A percentile compares a stretch with the other conserved stretches of the same genome.
These are phyloP conservation scores for Eucalyptus regnans DNA, from an alignment of 345 rosid genomes.

Conservation along the genomic window DNA sequence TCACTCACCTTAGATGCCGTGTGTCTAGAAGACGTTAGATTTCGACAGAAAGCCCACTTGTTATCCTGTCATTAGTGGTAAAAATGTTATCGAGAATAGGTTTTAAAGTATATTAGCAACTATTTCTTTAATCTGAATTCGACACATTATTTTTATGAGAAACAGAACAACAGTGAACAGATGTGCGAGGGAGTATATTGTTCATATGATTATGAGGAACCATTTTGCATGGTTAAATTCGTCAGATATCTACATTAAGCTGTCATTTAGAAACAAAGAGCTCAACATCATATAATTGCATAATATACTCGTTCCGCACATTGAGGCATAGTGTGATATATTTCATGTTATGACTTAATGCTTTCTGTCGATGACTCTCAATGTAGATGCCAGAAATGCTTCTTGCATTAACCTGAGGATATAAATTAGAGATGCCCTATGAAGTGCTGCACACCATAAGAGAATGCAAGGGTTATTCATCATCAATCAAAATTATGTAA, in stretches of 20 bases:
- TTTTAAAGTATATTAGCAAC: background rate
- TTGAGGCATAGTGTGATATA: background rate
- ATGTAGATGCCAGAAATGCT: background rate
- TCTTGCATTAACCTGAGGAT: background rate
- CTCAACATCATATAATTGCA: background rate
- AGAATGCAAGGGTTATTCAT: background rate
- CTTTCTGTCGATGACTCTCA: background rate
- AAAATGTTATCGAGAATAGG: background rate
- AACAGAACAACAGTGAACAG: background rate
- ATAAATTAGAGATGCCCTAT: background rate
- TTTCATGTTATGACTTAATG: background rate
- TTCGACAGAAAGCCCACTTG: background rate
- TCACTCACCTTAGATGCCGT: background rate
- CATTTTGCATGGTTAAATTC: background rate
- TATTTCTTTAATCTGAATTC: background rate
- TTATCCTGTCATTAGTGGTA: background rate
- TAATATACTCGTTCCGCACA: background rate
- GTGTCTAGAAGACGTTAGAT: background rate
- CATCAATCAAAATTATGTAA: background rate
- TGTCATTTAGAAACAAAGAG: background rate
- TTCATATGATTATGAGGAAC: background rate
- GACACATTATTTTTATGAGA: background rate
- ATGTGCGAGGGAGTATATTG: background rate
- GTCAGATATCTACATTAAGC: background rate
- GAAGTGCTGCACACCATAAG: background rate